Evolutionary conservation across 139 green algal species (phyloP).

Genomic region (Chlamydomonas asymmetrica): DNA sequence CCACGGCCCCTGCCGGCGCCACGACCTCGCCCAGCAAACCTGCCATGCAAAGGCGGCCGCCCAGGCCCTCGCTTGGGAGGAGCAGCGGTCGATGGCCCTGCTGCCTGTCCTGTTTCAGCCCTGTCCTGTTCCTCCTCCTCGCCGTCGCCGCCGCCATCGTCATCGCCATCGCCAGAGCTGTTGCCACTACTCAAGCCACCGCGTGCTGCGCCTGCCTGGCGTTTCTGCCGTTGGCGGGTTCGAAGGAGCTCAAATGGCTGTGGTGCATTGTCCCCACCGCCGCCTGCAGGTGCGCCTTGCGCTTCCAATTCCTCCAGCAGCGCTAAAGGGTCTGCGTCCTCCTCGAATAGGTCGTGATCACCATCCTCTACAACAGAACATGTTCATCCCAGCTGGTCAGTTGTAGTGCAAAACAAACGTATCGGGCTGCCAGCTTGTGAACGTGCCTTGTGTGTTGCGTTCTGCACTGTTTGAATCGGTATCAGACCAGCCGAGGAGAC

Average conservation of each 20-base stretch:
- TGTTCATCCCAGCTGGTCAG: slow-evolving; percentile 6
- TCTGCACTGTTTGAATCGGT: too few relatives aligned
- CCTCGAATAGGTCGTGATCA: slow-evolving; percentile 42
- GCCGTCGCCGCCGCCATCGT: neutral
- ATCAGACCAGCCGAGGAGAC: too few relatives aligned
- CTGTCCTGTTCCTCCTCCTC: neutral
- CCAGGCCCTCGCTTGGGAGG: neutral
- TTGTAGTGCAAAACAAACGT: too few relatives aligned
- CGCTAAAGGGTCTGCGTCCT: slow-evolving; percentile 42
- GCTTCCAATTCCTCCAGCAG: slow-evolving; percentile 54
- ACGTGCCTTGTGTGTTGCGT: too few relatives aligned
- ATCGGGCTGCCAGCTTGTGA: too few relatives aligned
- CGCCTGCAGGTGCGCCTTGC: neutral
- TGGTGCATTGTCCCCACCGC: neutral
- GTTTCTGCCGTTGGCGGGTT: too few relatives aligned
- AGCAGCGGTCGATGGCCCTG: too few relatives aligned
- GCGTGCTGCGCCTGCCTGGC: too few relatives aligned
- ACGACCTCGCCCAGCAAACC: neutral
- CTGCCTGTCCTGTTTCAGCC: neutral
- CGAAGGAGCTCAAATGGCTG: slow-evolving; percentile 58
- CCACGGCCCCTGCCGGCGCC: neutral
- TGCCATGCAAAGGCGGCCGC: neutral
- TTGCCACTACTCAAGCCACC: too few relatives aligned
- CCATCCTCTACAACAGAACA: slow-evolving; percentile 29
- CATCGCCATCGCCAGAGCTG: too few relatives aligned